Evolutionary conservation across 148 eudicot genomes (phyloP).

Genomic region (Cornus kousa): DNA sequence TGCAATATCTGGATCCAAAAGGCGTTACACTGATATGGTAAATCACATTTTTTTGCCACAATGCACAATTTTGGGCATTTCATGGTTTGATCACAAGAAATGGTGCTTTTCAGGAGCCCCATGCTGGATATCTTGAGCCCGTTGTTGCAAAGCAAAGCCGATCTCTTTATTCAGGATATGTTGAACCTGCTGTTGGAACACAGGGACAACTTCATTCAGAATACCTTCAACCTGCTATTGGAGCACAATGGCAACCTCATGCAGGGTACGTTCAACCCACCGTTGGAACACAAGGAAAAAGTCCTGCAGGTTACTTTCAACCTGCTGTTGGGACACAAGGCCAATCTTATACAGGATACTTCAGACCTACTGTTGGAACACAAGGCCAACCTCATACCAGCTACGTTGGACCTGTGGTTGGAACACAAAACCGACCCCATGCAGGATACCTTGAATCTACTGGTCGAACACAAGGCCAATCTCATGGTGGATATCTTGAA

Average conservation of each 20-base stretch:
- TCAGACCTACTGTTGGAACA: conserved; percentile 4
- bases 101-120: conserved; percentile 27
- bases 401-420: conserved; percentile 10
- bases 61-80: background rate
- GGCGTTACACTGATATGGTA: conserved; percentile 31
- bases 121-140: conserved; percentile 31
- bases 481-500: conserved; percentile 19
- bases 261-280: conserved; percentile 7
- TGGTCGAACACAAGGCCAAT: conserved; percentile 12
- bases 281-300: background rate
- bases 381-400: conserved; percentile 11
- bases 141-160: conserved; percentile 10
- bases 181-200: conserved; percentile 14
- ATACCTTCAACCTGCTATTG: conserved; percentile 9
- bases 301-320: background rate
- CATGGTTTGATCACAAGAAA: background rate
- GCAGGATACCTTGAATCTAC: conserved; percentile 15
- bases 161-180: conserved; percentile 6
- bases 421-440: conserved; percentile 4
- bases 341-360: conserved; percentile 13
- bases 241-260: conserved; percentile 5
- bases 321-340: background rate
- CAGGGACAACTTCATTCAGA: conserved; percentile 1
- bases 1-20: conserved; percentile 13
- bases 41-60: background rate